Evolutionary conservation across 805 yeast genomes (phyloP), one percentile per base, ranked within the genome.

Genomic region (Tetrapisispora namnaoensis): DNA sequence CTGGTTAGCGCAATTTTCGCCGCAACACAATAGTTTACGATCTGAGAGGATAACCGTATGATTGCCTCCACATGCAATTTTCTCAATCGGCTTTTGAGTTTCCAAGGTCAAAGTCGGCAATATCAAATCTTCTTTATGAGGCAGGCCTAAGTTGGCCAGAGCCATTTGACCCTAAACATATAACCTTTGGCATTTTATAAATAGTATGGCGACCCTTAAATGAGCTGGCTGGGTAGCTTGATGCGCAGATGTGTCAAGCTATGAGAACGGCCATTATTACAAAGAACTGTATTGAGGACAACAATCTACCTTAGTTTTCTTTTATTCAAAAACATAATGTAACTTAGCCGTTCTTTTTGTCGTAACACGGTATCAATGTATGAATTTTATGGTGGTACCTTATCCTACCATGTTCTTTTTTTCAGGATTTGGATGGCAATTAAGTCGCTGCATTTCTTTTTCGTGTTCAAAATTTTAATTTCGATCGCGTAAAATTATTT

Each of bases 91-190:
- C 8, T 16, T 49, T 42, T 38, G 50, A 18, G 49, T 35, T 4
- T 37, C 49, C 21, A 60, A 52, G 32, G 61, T 56, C 18, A 53
- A 44, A 39, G 58, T 59, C 17, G 74, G 64, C 11, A 45, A 53
- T 21, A 62, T 55, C 9, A 67, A 49, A 62, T 83, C 97, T 1
- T 74, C 74, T 35, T 67, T 64, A 48, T 53, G 79, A 66, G 6
- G 71, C 74, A 37, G 73, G 61, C 37, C 96, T 95, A 90, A 48
- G 72, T 61, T 90, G 98, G 49, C 63, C 78, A 35, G 68, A 71
- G 1, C 96, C 96, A 65, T 90, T 90, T 2, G 96, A 88, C 0
- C 98, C 98, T 61, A 93, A 80, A 1, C 80, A 71, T 34, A 73
- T 70, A 2, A 63, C 53, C 14, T 35, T 21, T 17, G 44, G 17